Percentiles rank a stretch among this genome's conserved stretches.
phyloP scores from a whole-genome alignment of 1,284 basidiomycete genomes.

The Wallemia ichthyophaga region DNA sequence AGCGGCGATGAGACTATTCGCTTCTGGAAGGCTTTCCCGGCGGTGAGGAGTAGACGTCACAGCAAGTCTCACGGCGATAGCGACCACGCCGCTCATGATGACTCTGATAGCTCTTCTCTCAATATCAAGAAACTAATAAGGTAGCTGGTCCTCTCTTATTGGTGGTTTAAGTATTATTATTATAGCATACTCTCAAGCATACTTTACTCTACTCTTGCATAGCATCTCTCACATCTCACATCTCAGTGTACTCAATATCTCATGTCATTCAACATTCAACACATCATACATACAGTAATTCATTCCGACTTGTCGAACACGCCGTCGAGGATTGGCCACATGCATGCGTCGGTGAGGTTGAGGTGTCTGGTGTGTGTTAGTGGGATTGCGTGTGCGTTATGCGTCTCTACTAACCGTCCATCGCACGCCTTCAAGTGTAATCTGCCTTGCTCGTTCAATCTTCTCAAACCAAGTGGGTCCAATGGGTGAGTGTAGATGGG shows the following conservation, averaged over 20 bases:
- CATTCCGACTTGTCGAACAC: background rate
- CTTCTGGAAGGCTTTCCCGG: constrained; percentile 5
- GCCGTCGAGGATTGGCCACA: background rate
- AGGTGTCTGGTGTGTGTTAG: background rate
- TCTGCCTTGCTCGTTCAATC: background rate
- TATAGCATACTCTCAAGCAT: no score
- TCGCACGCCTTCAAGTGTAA: background rate
- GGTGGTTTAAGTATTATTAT: no score
- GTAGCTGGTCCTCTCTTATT: no score
- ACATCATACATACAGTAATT: background rate
- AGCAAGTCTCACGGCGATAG: no score
- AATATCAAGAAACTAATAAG: no score
- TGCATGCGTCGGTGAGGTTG: background rate
- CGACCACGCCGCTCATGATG: no score
- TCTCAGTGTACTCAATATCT: no score
- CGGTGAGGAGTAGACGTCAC: no score
- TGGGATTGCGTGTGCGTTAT: background rate
- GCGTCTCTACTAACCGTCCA: background rate
- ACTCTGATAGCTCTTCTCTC: no score
- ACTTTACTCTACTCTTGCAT: no score
- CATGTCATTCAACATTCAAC: no score
- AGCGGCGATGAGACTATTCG: constrained; percentile 84
- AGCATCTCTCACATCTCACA: no score
- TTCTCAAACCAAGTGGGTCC: background rate
- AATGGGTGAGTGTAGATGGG: background rate